Base-by-base conservation (phyloP, 2,329 filamentous ascomycete genomes). In the Xylaria sp. region DNA sequence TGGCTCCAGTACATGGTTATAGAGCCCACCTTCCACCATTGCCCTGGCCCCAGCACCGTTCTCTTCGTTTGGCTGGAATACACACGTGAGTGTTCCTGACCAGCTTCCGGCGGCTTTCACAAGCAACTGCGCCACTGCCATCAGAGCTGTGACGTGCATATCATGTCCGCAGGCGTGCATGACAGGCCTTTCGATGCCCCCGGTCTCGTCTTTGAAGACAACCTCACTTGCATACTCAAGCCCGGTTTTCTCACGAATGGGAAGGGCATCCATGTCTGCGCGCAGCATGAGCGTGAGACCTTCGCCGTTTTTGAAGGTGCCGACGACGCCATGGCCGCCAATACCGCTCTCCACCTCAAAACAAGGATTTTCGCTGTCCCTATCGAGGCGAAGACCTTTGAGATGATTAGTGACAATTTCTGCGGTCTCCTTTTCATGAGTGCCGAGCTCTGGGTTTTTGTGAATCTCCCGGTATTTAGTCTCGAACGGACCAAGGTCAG, bases 1-100 rank as follows among this genome's bases (percentile, higher is more conserved):
- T 9, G 42, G 42, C n/a, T 5, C 6, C n/a, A 17, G 42, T 3
- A 17, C 42, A 19, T 47, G n/a, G 17, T 47, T 9, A 47, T 47
- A 47, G 17, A 47, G 42, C 42, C n/a, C 42, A 17, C 42, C 42
- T 7, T 47, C 19, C 3, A 47, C 17, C 42, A 47, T 47, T 19
- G 17, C 42, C 42, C n/a, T 47, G 8, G 42, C 42, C n/a, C 42
- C 42, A 47, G 42, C 42, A 4, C 17, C 42, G 42, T 47, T 47
- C 42, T 47, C 42, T 47, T 47, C 42, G n/a, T 47, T 47, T 19
- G 42, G 42, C n/a, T 47, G 42, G n/a, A 47, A 47, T 17, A 47
- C 42, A 17, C 42, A 47, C n/a, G 42, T 47, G 17, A 47, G 42
- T 17, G 42, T 47, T 17, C 42, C 42, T 19, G 42, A 47, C 42